phyloP scores from a whole-genome alignment of 1,284 basidiomycete species.

The Sutorius eximius region DNA sequence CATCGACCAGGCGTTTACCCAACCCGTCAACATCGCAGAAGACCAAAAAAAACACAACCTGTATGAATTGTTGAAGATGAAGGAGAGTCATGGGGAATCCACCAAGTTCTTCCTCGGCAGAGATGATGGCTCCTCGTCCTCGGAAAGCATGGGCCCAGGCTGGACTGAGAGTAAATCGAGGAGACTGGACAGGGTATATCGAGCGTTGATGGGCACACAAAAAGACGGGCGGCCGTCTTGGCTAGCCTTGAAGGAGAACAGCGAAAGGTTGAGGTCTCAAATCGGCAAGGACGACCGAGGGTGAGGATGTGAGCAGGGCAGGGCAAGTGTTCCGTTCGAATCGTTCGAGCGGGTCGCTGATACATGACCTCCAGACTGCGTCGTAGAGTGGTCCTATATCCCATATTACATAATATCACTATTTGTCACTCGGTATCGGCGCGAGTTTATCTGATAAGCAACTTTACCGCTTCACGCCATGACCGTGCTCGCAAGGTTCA shows the following conservation, averaged over 20 bases:
- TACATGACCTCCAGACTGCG: background rate
- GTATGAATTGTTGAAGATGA: conserved; percentile 23
- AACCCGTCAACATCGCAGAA: conserved; percentile 14
- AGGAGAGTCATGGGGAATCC: conserved; percentile 29
- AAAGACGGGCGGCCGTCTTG: conserved; percentile 49
- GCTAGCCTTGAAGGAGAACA: conserved; percentile 55
- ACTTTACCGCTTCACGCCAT: conserved; percentile 9
- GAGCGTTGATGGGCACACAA: conserved; percentile 59
- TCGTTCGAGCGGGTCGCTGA: conserved; percentile 6
- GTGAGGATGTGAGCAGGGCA: conserved; percentile 45
- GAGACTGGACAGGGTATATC: conserved; percentile 51
- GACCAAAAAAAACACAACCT: conserved; percentile 20
- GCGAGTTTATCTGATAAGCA: conserved; percentile 19
- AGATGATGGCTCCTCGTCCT: conserved; percentile 13
- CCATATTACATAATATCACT: background rate
- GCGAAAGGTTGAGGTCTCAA: conserved; percentile 32
- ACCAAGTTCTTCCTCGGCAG: conserved; percentile 43
- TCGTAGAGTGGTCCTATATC: background rate
- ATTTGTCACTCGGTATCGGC: background rate
- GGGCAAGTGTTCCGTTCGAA: conserved; percentile 18
- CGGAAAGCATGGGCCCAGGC: conserved; percentile 30
- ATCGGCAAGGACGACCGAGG: conserved; percentile 34
- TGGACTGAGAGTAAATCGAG: conserved; percentile 38
- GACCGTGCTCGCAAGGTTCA: conserved; percentile 37
- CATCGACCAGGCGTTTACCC: conserved; percentile 62